Conservation (phyloP, 2,329 filamentous ascomycete species). For the Immersiporthe knoxdaviesiana region DNA sequence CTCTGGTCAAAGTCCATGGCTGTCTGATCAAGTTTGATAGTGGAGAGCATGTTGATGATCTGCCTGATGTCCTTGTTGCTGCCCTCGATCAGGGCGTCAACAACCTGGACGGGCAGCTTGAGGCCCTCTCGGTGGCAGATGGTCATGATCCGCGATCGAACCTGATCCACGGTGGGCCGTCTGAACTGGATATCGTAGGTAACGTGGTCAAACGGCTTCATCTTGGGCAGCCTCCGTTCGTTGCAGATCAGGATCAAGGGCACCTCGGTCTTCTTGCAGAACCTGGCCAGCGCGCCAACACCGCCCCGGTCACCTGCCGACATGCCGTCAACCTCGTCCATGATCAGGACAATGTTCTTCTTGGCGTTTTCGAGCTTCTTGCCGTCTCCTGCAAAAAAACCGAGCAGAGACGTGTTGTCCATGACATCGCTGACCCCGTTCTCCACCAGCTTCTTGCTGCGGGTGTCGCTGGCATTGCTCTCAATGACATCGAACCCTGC, state of each 20-base stretch:
- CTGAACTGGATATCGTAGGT: slow-evolving; percentile 86
- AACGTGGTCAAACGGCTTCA: slow-evolving; percentile 94
- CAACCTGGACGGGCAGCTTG: slow-evolving; percentile 78
- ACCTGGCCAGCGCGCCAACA: slow-evolving; percentile 89
- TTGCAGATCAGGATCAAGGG: slow-evolving; percentile 98
- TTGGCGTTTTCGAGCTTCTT: slow-evolving; percentile 79
- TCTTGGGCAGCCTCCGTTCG: slow-evolving; percentile 88
- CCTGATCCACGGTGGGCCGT: slow-evolving; percentile 86
- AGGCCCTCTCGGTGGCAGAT: slow-evolving; percentile 91
- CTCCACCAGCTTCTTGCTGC: slow-evolving; percentile 96
- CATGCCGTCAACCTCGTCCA: slow-evolving; percentile 99
- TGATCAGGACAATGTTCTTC: slow-evolving; percentile 94
- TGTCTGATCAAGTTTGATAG: slow-evolving; percentile 83
- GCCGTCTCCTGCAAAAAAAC: slow-evolving; percentile 85
- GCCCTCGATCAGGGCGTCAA: slow-evolving; percentile 94
- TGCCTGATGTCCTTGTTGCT: slow-evolving; percentile 95
- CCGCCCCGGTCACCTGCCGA: slow-evolving; percentile 94
- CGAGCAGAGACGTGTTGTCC: slow-evolving; percentile 88
- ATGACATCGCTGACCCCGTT: slow-evolving; percentile 85
- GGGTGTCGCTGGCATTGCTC: slow-evolving; percentile 91
- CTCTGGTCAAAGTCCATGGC: slow-evolving; percentile 82
- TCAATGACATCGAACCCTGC: slow-evolving; percentile 94
- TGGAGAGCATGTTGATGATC: slow-evolving; percentile 98
- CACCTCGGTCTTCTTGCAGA: slow-evolving; percentile 93
- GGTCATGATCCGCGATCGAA: slow-evolving; percentile 89